Evolutionary conservation across 2,329 filamentous ascomycete genomes (phyloP).

Genomic region (Penicillium olsonii): DNA sequence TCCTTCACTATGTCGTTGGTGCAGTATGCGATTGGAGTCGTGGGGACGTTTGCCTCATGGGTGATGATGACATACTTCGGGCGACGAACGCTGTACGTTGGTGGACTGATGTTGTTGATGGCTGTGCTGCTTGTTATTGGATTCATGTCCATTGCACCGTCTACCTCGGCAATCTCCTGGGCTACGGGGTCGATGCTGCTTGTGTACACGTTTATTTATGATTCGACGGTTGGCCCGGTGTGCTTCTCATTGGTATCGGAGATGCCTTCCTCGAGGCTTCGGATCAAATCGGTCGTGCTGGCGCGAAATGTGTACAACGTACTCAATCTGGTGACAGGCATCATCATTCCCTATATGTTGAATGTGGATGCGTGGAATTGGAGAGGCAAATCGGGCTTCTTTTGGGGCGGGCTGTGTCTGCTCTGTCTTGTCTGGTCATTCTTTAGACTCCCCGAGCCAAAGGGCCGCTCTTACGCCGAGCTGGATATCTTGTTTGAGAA

Average conservation of each 20-base stretch:
- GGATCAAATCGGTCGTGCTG: conserved; percentile 57
- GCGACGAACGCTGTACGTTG: conserved; percentile 43
- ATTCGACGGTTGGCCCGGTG: conserved; percentile 56
- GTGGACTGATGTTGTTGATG: conserved; percentile 22
- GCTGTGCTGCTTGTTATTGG: conserved; percentile 21
- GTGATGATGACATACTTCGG: conserved; percentile 40
- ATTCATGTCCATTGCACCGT: conserved; percentile 18
- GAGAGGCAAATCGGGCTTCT: conserved; percentile 79
- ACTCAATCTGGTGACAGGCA: conserved; percentile 55
- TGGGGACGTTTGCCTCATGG: conserved; percentile 56
- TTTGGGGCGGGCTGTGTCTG: conserved; percentile 76
- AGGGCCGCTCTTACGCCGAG: conserved; percentile 76
- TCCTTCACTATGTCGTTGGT: conserved; percentile 48
- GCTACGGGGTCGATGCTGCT: conserved; percentile 52
- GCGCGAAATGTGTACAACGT: conserved; percentile 47
- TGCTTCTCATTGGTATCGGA: conserved; percentile 57
- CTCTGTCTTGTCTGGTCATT: conserved; percentile 74
- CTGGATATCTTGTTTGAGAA: conserved; percentile 78
- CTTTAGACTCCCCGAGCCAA: conserved; percentile 74
- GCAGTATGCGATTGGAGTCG: conserved; percentile 61
- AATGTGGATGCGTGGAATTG: conserved; percentile 82
- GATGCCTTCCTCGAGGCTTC: conserved; percentile 55
- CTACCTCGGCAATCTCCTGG: conserved; percentile 32
- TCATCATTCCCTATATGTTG: conserved; percentile 84
- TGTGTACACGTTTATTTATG: conserved; percentile 56